Base-by-base conservation (phyloP, 805 yeast genomes). In the Hanseniaspora opuntiae region DNA sequence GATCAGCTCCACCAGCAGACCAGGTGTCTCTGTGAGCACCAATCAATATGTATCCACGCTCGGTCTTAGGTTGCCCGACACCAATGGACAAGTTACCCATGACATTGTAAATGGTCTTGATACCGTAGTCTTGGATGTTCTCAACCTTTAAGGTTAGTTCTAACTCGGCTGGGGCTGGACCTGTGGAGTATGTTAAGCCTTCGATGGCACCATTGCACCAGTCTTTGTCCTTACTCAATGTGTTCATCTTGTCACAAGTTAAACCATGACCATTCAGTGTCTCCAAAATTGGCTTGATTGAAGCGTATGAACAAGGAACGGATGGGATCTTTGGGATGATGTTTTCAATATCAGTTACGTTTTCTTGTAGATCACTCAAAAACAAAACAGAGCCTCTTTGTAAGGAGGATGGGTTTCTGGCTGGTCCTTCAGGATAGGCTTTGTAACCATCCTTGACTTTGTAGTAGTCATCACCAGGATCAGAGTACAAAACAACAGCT, bases 1-100 rank as follows among this genome's bases (percentile, higher is more conserved):
- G 89, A 65, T 84, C 93, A 25, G 79, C 82, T 0, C 89, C 88
- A 16, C 86, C 86, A 47, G 85, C 85, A 55, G 81, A 75, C 93
- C 90, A 85, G 3, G 89, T 81, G 62, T 84, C 93, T 53, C 87
- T 76, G 63, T 84, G 93, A 63, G 83, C 84, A 36, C 93, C 93
- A 54, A 84, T 63, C 36, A 84, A 63, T 47, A 84, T 72, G 19
- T 57, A 57, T 5, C 76, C 79, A 54, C 81, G 81, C 47, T 75
- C 72, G 38, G 68, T 65, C 44, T 50, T 50, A 39, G 71, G 68
- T 12, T 65, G 62, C 40, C 89, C 89, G 11, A 20, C 33, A 25
- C 55, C 55, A 50, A 50, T 50, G 56, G 74, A 75, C 41, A 81
- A 65, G 45, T 71, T 72, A 10, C 83, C 89, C 60, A 79, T 71